Conservation (phyloP, 495 filamentous ascomycete species). For the Neurospora sp. region DNA sequence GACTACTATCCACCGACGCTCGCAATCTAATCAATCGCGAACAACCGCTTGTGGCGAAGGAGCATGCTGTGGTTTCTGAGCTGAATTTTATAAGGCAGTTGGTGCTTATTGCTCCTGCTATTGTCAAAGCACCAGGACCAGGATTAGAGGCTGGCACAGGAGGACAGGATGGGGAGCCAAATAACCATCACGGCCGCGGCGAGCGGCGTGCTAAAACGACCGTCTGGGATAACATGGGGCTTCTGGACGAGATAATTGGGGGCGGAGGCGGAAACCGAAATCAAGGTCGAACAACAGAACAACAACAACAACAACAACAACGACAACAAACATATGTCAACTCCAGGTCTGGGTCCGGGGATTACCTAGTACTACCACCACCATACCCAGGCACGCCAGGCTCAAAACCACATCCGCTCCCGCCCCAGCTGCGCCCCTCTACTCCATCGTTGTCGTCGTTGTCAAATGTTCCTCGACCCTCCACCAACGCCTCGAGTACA, state of each 20-base stretch:
- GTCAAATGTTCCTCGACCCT: not conserved
- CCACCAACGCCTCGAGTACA: not conserved
- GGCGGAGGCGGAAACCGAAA: not conserved
- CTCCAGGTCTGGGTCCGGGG: not conserved
- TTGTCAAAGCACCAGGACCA: conserved; percentile 11
- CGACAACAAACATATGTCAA: not conserved
- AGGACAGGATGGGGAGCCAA: not conserved
- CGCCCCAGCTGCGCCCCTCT: not conserved
- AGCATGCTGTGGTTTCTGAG: conserved; percentile 22
- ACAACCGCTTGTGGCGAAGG: conserved; percentile 7
- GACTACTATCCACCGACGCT: conserved; percentile 1
- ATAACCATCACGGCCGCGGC: conserved; percentile 36
- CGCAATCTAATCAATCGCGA: not conserved
- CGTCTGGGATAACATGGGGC: conserved; percentile 42
- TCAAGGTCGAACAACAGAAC: not conserved
- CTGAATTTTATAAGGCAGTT: conserved; percentile 45
- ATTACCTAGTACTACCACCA: not conserved
- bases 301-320: not conserved
- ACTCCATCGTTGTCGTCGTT: not conserved
- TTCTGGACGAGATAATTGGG: conserved; percentile 38
- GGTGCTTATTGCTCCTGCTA: conserved; percentile 43
- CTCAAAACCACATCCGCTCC: not conserved
- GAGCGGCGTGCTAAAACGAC: conserved; percentile 45
- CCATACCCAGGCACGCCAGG: not conserved
- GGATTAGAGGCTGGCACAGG: not conserved